Conservation (phyloP, 371 early-diverging fungal genomes). For the Rhizomucor pusillus region DNA sequence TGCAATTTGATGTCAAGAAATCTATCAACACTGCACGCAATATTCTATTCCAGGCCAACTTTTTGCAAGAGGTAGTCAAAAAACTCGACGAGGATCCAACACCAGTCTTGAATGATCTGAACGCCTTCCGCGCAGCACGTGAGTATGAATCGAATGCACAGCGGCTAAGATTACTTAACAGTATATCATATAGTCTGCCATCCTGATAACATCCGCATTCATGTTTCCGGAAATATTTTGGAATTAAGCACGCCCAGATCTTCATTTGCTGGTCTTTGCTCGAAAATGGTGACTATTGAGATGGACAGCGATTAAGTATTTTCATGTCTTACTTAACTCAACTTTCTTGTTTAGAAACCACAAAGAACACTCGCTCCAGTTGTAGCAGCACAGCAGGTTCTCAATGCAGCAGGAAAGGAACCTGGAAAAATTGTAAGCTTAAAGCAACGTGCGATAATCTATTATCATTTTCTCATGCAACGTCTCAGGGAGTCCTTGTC, state of each 20-base stretch:
- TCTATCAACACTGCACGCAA: constrained; percentile 51
- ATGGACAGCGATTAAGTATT: neutral
- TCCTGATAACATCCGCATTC: constrained; percentile 59
- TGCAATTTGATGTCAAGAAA: constrained; percentile 49
- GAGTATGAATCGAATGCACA: constrained; percentile 12
- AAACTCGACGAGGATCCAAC: constrained; percentile 48
- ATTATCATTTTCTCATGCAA: neutral
- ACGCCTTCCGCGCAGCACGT: constrained; percentile 57
- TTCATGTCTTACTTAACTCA: neutral
- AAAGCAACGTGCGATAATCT: too few relatives aligned
- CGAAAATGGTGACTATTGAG: constrained; percentile 7
- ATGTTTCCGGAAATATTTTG: constrained; percentile 61
- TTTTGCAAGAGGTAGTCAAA: constrained; percentile 53
- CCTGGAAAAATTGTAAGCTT: constrained; percentile 51
- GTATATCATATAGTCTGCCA: constrained; percentile 35
- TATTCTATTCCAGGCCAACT: constrained; percentile 50
- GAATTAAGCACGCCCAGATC: constrained; percentile 47
- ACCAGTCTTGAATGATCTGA: constrained; percentile 46
- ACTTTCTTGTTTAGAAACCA: neutral
- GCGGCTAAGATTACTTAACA: neutral
- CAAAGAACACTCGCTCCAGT: constrained; percentile 33
- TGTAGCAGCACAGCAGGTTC: constrained; percentile 49
- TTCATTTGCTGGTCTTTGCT: constrained; percentile 39
- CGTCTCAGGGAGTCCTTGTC: constrained; percentile 43
- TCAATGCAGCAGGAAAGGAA: constrained; percentile 44